Evolutionary conservation across 23 red algal genomes (phyloP).

Genomic region (Gracilaria domingensis): DNA sequence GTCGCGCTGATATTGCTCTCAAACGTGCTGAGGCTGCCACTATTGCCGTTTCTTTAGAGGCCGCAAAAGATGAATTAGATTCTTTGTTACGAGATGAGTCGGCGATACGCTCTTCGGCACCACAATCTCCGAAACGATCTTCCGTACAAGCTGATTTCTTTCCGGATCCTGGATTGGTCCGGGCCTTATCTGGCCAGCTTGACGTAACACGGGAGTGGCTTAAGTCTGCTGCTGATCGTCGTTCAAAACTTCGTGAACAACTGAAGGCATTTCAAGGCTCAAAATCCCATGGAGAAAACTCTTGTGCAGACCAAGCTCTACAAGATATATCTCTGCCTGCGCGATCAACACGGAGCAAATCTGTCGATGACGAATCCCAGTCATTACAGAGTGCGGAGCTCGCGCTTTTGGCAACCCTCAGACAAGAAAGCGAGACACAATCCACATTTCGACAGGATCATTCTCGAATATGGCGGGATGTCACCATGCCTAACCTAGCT

Average conservation of each 20-base stretch:
- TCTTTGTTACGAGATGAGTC: slow-evolving; percentile 46
- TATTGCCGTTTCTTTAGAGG: slow-evolving; percentile 52
- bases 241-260: slow-evolving; percentile 16
- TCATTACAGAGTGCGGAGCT: background rate
- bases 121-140: slow-evolving; percentile 8
- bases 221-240: slow-evolving; percentile 15
- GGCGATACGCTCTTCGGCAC: slow-evolving; percentile 43
- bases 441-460: slow-evolving; percentile 62
- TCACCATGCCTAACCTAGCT: slow-evolving; percentile 72
- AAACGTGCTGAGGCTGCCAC: slow-evolving; percentile 62
- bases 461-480: slow-evolving; percentile 66
- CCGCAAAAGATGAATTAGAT: slow-evolving; percentile 57
- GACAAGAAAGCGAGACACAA: slow-evolving; percentile 15
- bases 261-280: background rate
- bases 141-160: slow-evolving; percentile 24
- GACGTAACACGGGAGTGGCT: slow-evolving; percentile 45
- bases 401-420: slow-evolving; percentile 13
- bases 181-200: slow-evolving; percentile 49
- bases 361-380: background rate
- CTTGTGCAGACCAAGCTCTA: background rate
- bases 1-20: slow-evolving; percentile 61
- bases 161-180: slow-evolving; percentile 50
- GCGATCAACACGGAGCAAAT: background rate
- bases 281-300: background rate
- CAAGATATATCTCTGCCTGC: background rate